These are phyloP conservation scores for Epichloe glyceriae DNA, from an alignment of 2,329 filamentous ascomycete species.

Conservation along the genomic window DNA sequence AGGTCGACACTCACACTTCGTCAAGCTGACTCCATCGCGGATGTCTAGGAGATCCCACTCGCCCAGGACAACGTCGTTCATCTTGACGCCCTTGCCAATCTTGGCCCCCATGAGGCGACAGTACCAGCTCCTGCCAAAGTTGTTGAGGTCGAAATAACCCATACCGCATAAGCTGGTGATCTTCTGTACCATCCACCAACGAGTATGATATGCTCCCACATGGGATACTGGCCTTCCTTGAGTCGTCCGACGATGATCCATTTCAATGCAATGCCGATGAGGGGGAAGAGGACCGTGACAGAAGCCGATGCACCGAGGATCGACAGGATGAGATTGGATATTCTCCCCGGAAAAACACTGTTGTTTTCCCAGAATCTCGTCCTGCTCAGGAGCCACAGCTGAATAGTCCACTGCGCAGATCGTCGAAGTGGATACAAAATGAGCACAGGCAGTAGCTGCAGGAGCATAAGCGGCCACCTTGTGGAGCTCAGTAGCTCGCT, in stretches of 20 bases:
- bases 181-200: constrained; percentile 47
- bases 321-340: constrained; percentile 33
- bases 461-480: constrained; percentile 31
- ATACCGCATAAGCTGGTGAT: constrained; percentile 33
- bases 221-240: constrained; percentile 39
- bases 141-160: constrained; percentile 29
- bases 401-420: constrained; percentile 37
- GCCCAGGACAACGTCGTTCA: constrained; percentile 31
- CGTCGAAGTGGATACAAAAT: constrained; percentile 37
- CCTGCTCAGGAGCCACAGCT: constrained; percentile 32
- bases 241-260: constrained; percentile 42
- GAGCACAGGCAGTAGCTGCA: constrained; percentile 37
- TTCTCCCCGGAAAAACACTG: constrained; percentile 26
- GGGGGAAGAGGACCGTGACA: constrained; percentile 28
- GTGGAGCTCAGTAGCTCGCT: constrained; percentile 34
- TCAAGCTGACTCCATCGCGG: constrained; percentile 33
- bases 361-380: constrained; percentile 27
- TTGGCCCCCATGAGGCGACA: constrained; percentile 38
- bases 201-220: constrained; percentile 45
- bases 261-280: constrained; percentile 35
- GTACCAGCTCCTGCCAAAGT: constrained; percentile 29
- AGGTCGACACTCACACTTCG: constrained; percentile 34
- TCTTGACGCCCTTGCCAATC: constrained; percentile 36
- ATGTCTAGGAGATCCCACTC: constrained; percentile 44
- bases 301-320: constrained; percentile 28